phyloP scores from a whole-genome alignment of 2,329 filamentous ascomycete species.

The Pseudogymnoascus sp. region DNA sequence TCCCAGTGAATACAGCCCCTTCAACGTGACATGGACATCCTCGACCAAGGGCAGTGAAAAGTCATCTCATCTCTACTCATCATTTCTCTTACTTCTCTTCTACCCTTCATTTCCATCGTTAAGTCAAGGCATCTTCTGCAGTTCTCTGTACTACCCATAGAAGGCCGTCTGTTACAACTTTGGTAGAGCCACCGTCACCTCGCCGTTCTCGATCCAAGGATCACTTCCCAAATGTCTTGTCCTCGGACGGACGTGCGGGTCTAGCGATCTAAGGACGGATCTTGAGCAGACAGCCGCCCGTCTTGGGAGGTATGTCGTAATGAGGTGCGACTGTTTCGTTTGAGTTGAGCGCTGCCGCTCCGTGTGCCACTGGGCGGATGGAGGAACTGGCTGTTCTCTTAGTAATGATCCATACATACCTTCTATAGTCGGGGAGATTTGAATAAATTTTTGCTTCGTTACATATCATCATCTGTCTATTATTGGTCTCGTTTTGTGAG shows the following conservation, averaged over 20 bases:
- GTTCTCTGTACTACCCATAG: slow-evolving; percentile 54
- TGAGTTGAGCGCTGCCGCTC: slow-evolving; percentile 91
- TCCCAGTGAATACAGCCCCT: background rate
- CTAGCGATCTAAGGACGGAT: slow-evolving; percentile 33
- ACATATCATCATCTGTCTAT: background rate
- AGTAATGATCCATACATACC: slow-evolving; percentile 93
- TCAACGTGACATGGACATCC: background rate
- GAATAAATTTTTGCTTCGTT: background rate
- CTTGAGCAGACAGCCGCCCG: slow-evolving; percentile 66
- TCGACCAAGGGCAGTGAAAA: background rate
- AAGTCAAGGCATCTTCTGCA: slow-evolving; percentile 80
- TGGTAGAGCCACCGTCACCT: slow-evolving; percentile 83
- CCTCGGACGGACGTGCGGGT: background rate
- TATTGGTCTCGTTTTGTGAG: background rate
- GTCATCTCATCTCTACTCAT: slow-evolving; percentile 5
- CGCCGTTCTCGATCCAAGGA: slow-evolving; percentile 47
- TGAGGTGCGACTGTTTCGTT: slow-evolving; percentile 67
- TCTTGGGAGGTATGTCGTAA: slow-evolving; percentile 77
- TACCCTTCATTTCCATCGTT: slow-evolving; percentile 44
- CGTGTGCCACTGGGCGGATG: background rate
- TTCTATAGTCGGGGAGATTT: background rate
- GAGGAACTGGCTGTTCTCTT: slow-evolving; percentile 73
- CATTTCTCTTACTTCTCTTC: slow-evolving; percentile 14
- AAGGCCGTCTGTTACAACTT: slow-evolving; percentile 95
- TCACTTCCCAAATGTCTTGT: slow-evolving; percentile 11